Conservation (phyloP, 2,329 filamentous ascomycete species). For the Cordyceps cicadae region DNA sequence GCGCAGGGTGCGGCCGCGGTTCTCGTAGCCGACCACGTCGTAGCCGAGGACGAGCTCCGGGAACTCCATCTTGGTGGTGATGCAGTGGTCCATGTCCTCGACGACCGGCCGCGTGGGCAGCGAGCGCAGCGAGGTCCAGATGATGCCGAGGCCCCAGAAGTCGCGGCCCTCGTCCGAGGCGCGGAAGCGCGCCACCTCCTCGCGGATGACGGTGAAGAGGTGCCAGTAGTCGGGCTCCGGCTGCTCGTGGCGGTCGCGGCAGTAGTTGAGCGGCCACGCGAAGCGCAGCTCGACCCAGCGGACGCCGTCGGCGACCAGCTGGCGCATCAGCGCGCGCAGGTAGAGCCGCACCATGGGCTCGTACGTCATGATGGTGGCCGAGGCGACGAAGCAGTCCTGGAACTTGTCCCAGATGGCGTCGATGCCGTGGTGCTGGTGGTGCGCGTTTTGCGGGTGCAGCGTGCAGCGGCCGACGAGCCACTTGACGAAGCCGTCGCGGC, state of each 20-base stretch:
- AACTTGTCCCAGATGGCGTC: constrained; percentile 84
- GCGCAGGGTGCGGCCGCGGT: constrained; percentile 63
- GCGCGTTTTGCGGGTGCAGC: constrained; percentile 62
- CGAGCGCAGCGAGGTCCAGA: constrained; percentile 70
- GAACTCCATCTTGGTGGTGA: constrained; percentile 69
- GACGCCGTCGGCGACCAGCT: constrained; percentile 72
- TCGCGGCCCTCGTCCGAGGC: constrained; percentile 57
- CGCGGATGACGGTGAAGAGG: constrained; percentile 64
- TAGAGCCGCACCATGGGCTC: constrained; percentile 81
- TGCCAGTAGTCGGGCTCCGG: constrained; percentile 60
- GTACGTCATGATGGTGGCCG: constrained; percentile 72
- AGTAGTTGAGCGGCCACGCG: constrained; percentile 65
- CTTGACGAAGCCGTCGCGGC: constrained; percentile 60
- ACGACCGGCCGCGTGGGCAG: constrained; percentile 58
- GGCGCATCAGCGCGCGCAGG: constrained; percentile 60
- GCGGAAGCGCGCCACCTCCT: constrained; percentile 73
- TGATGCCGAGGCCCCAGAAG: constrained; percentile 80
- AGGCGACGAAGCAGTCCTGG: constrained; percentile 61
- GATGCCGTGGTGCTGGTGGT: constrained; percentile 74
- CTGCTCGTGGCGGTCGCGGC: constrained; percentile 52
- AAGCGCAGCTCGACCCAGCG: constrained; percentile 74
- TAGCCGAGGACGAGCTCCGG: constrained; percentile 78
- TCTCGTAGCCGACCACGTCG: constrained; percentile 85
- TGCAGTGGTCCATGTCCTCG: constrained; percentile 80
- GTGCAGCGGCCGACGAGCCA: constrained; percentile 71